phyloP scores from a whole-genome alignment of 352 stramenopile genomes.

The Globisporangium canariense region DNA sequence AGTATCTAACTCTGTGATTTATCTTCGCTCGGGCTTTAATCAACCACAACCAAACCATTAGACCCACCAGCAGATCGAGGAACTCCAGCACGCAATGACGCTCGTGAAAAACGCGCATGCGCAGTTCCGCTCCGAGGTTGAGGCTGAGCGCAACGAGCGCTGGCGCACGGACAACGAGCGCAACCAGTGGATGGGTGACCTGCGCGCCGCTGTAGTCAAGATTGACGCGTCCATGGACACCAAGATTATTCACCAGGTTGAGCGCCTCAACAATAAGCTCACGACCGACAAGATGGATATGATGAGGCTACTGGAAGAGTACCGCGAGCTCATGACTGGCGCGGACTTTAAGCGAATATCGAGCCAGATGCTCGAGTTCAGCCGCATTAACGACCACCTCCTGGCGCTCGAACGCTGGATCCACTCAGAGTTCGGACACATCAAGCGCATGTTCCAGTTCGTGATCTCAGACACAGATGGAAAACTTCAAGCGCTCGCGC shows the following conservation, averaged over 20 bases:
- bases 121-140: slow-evolving; percentile 51
- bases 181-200: slow-evolving; percentile 26
- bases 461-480: slow-evolving; percentile 33
- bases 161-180: slow-evolving; percentile 37
- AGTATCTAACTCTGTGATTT: neutral
- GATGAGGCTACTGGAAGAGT: slow-evolving; percentile 45
- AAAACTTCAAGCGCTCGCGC: slow-evolving; percentile 32
- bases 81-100: slow-evolving; percentile 30
- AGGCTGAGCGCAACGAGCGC: slow-evolving; percentile 51
- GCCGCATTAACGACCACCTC: slow-evolving; percentile 56
- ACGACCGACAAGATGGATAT: slow-evolving; percentile 52
- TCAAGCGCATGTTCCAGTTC: slow-evolving; percentile 51
- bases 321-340: slow-evolving; percentile 36
- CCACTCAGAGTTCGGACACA: slow-evolving; percentile 41
- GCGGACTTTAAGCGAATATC: slow-evolving; percentile 51
- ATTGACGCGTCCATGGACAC: slow-evolving; percentile 40
- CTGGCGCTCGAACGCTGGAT: slow-evolving; percentile 54
- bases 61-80: slow-evolving; percentile 34
- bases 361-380: slow-evolving; percentile 48
- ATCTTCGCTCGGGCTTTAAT: too few relatives aligned
- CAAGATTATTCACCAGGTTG: slow-evolving; percentile 38
- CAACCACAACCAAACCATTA: slow-evolving; percentile 1
- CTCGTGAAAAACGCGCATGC: slow-evolving; percentile 35
- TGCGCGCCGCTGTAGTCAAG: slow-evolving; percentile 27
- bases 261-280: slow-evolving; percentile 41